These are phyloP conservation scores for Aureobasidium sp. DNA, from an alignment of 2,329 filamentous ascomycete genomes.

Conservation along the genomic window DNA sequence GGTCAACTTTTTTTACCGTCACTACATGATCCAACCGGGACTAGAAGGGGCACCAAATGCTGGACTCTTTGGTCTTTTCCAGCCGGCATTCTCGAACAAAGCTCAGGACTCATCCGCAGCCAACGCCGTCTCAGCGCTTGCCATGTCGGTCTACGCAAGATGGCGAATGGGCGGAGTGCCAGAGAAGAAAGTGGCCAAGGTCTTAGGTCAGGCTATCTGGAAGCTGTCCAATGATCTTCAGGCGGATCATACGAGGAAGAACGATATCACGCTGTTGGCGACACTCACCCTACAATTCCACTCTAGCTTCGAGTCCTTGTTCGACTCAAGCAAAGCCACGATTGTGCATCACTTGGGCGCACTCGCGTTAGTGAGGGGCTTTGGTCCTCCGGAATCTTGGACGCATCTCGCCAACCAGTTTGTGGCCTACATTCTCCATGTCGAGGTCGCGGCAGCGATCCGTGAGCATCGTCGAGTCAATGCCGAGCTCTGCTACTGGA, in stretches of 20 bases:
- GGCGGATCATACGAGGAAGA: not conserved
- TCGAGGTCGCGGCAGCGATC: not conserved
- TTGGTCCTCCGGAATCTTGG: not conserved
- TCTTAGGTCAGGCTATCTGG: not conserved
- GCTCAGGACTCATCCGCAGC: not conserved
- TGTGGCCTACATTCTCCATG: conserved; percentile 6
- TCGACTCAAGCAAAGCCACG: not conserved
- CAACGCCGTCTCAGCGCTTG: not conserved
- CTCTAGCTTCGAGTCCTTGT: conserved; percentile 7
- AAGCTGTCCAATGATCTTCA: not conserved
- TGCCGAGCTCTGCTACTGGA: conserved; percentile 1
- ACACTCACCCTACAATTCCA: conserved; percentile 12
- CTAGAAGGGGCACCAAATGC: not conserved
- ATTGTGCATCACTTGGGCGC: conserved; percentile 10
- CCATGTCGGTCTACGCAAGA: not conserved
- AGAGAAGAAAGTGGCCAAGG: not conserved
- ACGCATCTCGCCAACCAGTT: not conserved
- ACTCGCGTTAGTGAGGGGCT: not conserved
- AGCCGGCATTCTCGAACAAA: not conserved
- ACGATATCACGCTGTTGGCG: not conserved
- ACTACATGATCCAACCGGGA: not conserved
- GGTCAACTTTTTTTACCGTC: not conserved
- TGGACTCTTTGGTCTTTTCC: not conserved
- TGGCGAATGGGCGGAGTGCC: not conserved
- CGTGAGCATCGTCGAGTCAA: conserved; percentile 2